Base-by-base conservation (phyloP, 2,329 filamentous ascomycete genomes). In the Cladosporium cucumerinum region DNA sequence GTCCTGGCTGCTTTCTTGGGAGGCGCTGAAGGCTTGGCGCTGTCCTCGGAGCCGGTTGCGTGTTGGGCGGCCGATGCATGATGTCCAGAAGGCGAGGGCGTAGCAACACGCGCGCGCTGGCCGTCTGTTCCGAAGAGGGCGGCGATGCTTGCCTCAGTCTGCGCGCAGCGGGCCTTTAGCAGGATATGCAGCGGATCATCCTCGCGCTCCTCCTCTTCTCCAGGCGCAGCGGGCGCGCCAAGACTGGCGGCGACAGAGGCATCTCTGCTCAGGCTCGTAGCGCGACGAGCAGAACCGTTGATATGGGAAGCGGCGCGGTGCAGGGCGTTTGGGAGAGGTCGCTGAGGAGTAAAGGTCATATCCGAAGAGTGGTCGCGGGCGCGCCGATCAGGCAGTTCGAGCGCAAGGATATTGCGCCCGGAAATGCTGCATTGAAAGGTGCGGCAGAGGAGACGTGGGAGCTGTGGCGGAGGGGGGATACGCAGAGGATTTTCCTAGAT, bases 151-250 rank as follows among this genome's bases (percentile, higher is more conserved):
- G 87, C 85, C 79, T 97, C 92, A 72, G 87, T 89, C 77, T 86
- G 86, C 74, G 86, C 86, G 82, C 91, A 97, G 63, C 93, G 81
- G 65, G 92, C 87, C 76, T 87, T 86, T 78, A 97, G 95, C 74
- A 88, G 82, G 73, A 75, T 73, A 55, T 79, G 76, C 67, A 78
- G 73, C 60, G 79, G 78, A 72, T 83, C 81, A 66, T 83, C 80
- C 68, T 82, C 80, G 58, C 72, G 73, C 65, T 74, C 73, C 71
- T 75, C 73, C 69, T 81, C 79, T 61, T 75, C 74, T 39, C 60
- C 60, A 69, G 74, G 76, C 57, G 67, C 70, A 63, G 69, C 69
- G 60, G 62, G 64, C 52, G 57, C 57, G 59, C 65, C 76, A 68
- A 75, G 75, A 65, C 73, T 74, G 72, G 73, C 76, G 57, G 64